A percentile compares a stretch with the other conserved stretches of the same genome.
Evolutionary conservation across 2,329 filamentous ascomycete species (phyloP).

Genomic region (Fusarium dimerum): DNA sequence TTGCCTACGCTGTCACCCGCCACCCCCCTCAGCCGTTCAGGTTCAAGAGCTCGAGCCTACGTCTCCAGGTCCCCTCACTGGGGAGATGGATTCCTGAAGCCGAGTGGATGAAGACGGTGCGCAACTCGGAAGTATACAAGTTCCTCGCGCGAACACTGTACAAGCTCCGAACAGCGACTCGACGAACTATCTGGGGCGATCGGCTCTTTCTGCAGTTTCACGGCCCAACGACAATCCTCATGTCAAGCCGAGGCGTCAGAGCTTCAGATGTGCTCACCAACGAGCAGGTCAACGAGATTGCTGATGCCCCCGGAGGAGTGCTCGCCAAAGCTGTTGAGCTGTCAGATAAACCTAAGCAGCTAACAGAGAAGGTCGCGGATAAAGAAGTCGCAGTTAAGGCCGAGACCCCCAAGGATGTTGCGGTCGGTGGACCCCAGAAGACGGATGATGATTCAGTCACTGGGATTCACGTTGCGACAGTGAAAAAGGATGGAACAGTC

Average conservation of each 20-base stretch:
- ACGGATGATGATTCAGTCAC: slow-evolving; percentile 40
- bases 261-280: slow-evolving; percentile 76
- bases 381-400: too few species aligned
- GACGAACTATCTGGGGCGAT: slow-evolving; percentile 90
- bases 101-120: slow-evolving; percentile 73
- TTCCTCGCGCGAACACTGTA: slow-evolving; percentile 65
- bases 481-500: slow-evolving; percentile 65
- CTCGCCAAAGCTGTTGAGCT: slow-evolving; percentile 60
- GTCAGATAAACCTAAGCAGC: slow-evolving; percentile 37
- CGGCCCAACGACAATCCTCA: slow-evolving; percentile 80
- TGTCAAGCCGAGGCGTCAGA: slow-evolving; percentile 83
- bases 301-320: slow-evolving; percentile 74
- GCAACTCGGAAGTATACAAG: slow-evolving; percentile 72
- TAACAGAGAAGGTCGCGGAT: slow-evolving; percentile 6
- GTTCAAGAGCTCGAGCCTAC: slow-evolving; percentile 74
- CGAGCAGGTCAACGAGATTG: slow-evolving; percentile 86
- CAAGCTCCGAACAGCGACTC: slow-evolving; percentile 71
- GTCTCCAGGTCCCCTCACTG: slow-evolving; percentile 74
- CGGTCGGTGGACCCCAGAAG: slow-evolving; percentile 20
- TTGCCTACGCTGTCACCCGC: slow-evolving; percentile 81
- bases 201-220: slow-evolving; percentile 87
- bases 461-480: slow-evolving; percentile 56
- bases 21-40: slow-evolving; percentile 80
- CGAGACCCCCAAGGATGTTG: slow-evolving; percentile 24
- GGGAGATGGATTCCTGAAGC: slow-evolving; percentile 68